Percentiles rank a stretch among this genome's conserved stretches.
Evolutionary conservation across 192 early-diverging fungal genomes (phyloP).

Genomic region (Entrophospora sp.): DNA sequence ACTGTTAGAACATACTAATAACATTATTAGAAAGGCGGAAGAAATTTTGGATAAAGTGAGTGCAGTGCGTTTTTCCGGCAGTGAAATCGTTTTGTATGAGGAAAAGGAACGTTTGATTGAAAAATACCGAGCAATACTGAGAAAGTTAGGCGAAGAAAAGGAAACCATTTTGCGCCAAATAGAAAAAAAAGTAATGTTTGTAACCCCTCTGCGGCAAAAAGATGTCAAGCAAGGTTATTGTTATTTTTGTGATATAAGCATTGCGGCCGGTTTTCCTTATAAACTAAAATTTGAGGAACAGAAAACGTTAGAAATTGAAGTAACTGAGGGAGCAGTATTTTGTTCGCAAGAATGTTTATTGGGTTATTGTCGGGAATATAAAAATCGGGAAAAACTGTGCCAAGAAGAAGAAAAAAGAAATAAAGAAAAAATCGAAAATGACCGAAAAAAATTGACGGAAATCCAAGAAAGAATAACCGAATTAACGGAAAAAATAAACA

Average conservation of each 20-base stretch:
- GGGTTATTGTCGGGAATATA: not conserved
- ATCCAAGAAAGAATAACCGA: not conserved
- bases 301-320: not conserved
- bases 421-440: constrained; percentile 2
- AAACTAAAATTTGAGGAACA: not conserved
- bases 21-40: constrained; percentile 3
- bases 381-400: not conserved
- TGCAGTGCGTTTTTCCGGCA: constrained; percentile 2
- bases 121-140: not conserved
- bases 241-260: constrained; percentile 1
- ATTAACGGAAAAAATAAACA: constrained; percentile 1
- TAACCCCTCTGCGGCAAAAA: not conserved
- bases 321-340: not conserved
- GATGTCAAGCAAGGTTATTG: not conserved
- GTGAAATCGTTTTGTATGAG: not conserved
- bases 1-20: not conserved
- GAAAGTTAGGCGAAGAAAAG: not conserved
- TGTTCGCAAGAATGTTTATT: not conserved
- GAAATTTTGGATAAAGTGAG: not conserved
- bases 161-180: not conserved
- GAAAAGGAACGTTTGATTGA: not conserved
- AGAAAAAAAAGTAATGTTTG: constrained; percentile 12
- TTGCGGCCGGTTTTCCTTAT: not conserved
- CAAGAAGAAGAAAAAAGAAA: constrained; percentile 6
- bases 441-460: not conserved